Conservation (phyloP, 768 basidiomycete genomes). For the Lyophyllum semitale region DNA sequence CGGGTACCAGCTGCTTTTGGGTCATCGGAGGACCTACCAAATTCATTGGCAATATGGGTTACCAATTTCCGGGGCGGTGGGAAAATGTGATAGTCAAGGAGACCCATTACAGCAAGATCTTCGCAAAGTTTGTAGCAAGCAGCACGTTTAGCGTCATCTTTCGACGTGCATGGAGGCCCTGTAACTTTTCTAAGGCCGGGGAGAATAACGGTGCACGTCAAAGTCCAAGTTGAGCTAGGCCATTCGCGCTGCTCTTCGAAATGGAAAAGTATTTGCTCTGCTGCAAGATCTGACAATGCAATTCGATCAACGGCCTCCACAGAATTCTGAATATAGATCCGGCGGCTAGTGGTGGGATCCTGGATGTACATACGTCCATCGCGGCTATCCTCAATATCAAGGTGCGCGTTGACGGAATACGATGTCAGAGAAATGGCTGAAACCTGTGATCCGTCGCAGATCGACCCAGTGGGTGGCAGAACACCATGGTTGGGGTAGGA, state of each 20-base stretch:
- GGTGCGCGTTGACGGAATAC: slow-evolving; percentile 42
- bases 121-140: slow-evolving; percentile 62
- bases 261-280: slow-evolving; percentile 36
- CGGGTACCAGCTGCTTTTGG: slow-evolving; percentile 44
- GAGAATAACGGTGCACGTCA: slow-evolving; percentile 52
- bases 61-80: slow-evolving; percentile 28
- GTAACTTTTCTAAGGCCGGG: slow-evolving; percentile 40
- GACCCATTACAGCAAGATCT: slow-evolving; percentile 47
- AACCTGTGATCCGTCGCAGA: slow-evolving; percentile 37
- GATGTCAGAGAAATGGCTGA: slow-evolving; percentile 45
- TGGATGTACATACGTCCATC: slow-evolving; percentile 41
- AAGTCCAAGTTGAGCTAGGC: slow-evolving; percentile 27
- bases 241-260: slow-evolving; percentile 36
- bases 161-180: slow-evolving; percentile 47
- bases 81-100: slow-evolving; percentile 54
- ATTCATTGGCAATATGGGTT: slow-evolving; percentile 17
- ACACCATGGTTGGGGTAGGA: slow-evolving; percentile 41
- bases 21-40: slow-evolving; percentile 13
- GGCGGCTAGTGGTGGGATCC: slow-evolving; percentile 65
- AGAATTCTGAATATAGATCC: slow-evolving; percentile 61
- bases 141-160: slow-evolving; percentile 55
- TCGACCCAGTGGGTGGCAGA: slow-evolving; percentile 49
- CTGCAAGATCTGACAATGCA: slow-evolving; percentile 24
- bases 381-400: slow-evolving; percentile 52
- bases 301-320: slow-evolving; percentile 58